These are phyloP conservation scores for Datisca glomerata DNA, from an alignment of 306 rosid species.

Conservation along the genomic window DNA sequence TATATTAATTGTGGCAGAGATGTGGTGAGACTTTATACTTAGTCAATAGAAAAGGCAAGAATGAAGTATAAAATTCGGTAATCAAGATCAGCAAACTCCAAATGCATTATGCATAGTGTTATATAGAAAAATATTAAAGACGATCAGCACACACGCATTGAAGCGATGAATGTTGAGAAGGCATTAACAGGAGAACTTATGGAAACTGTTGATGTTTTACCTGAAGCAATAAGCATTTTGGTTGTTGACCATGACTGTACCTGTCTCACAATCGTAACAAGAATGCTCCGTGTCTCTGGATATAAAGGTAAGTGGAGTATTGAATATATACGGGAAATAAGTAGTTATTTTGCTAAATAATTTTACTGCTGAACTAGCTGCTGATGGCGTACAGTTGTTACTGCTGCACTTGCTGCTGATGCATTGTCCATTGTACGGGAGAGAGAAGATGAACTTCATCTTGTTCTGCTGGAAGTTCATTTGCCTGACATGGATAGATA, in stretches of 20 bases:
- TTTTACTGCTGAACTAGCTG: not conserved
- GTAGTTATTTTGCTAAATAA: not conserved
- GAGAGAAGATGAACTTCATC: slow-evolving; percentile 18
- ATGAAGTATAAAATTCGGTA: too few species aligned
- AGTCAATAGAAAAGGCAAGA: too few species aligned
- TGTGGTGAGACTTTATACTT: too few species aligned
- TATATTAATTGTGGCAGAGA: too few species aligned
- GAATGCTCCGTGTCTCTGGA: slow-evolving; percentile 23
- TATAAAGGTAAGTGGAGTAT: slow-evolving; percentile 45
- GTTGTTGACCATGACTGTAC: slow-evolving; percentile 28
- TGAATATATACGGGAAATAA: not conserved
- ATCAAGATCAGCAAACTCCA: too few species aligned
- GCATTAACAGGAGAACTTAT: slow-evolving; percentile 1
- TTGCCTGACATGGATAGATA: slow-evolving; percentile 29
- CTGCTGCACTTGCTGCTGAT: slow-evolving; percentile 22
- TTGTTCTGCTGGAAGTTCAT: slow-evolving; percentile 24
- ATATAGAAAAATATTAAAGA: too few species aligned
- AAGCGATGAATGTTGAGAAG: too few species aligned
- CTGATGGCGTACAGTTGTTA: slow-evolving; percentile 17
- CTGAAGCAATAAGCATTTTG: slow-evolving; percentile 19
- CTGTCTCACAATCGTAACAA: slow-evolving; percentile 15
- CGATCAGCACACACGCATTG: too few species aligned
- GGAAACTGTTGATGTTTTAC: not conserved
- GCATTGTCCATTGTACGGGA: slow-evolving; percentile 20
- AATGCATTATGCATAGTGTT: too few species aligned